Percentiles rank a stretch among this genome's conserved stretches.
Evolutionary conservation across 352 stramenopile species (phyloP).

Genomic region (Pilasporangium apinafurcum): DNA sequence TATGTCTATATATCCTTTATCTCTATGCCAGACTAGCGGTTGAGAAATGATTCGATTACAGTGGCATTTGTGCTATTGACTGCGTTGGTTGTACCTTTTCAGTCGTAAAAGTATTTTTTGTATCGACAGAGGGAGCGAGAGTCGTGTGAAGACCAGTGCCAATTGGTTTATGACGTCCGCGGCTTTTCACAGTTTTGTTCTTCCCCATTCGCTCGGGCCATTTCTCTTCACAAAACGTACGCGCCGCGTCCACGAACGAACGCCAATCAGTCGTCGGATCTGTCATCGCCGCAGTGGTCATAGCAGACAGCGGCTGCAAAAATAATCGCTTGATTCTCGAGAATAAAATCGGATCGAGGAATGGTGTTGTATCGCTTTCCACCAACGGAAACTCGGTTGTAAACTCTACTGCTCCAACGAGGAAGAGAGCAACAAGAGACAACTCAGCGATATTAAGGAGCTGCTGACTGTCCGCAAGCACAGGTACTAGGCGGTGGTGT

Average conservation of each 20-base stretch:
- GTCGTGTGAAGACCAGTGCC: too few relatives aligned
- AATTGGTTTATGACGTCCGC: constrained; percentile 15
- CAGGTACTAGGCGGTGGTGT: constrained; percentile 16
- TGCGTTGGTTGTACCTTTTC: too few relatives aligned
- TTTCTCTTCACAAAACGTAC: constrained; percentile 49
- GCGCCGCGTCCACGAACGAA: constrained; percentile 22
- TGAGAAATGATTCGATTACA: too few relatives aligned
- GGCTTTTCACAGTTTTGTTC: constrained; percentile 24
- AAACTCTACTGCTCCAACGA: constrained; percentile 14
- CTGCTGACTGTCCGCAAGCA: constrained; percentile 17
- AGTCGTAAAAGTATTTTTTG: too few relatives aligned
- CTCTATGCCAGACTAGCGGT: too few relatives aligned
- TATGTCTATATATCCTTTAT: too few relatives aligned
- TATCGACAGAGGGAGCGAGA: too few relatives aligned
- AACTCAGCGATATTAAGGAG: constrained; percentile 33
- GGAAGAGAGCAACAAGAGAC: constrained; percentile 33
- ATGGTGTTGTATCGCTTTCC: background rate
- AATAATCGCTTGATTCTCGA: constrained; percentile 12
- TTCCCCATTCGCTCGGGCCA: constrained; percentile 61
- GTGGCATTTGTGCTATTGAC: too few relatives aligned
- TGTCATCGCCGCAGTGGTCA: background rate
- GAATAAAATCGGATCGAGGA: background rate
- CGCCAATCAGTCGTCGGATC: constrained; percentile 16
- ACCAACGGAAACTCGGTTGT: constrained; percentile 12
- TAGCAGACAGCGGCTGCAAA: background rate